Percentiles rank a stretch among this genome's conserved stretches.
These are phyloP conservation scores for Vigna hirtella DNA, from an alignment of 306 rosid genomes.

Conservation along the genomic window DNA sequence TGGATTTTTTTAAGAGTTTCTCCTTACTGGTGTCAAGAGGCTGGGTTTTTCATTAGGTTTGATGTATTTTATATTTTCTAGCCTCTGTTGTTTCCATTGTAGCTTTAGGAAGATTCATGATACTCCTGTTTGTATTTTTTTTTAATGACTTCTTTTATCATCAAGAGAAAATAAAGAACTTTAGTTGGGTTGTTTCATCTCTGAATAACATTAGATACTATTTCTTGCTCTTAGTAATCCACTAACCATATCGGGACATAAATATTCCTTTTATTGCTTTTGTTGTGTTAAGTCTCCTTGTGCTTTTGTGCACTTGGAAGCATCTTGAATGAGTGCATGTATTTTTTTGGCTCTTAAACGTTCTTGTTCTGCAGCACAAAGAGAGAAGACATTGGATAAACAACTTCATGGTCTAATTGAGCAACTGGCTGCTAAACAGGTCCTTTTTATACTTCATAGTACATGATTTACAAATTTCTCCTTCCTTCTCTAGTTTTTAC, in stretches of 20 bases:
- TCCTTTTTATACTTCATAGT: conserved; percentile 36
- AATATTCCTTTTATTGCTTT: background rate
- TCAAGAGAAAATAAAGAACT: background rate
- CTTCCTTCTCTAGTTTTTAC: background rate
- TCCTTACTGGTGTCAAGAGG: conserved; percentile 19
- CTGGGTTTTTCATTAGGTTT: background rate
- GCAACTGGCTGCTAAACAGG: conserved; percentile 90
- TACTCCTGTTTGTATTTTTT: background rate
- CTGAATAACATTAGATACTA: conserved; percentile 13
- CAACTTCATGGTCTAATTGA: conserved; percentile 89
- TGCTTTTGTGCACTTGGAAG: background rate
- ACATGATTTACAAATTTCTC: background rate
- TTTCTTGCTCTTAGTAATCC: conserved; percentile 30
- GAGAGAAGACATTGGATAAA: conserved; percentile 88
- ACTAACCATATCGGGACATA: background rate
- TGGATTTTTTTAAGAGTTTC: conserved; percentile 3
- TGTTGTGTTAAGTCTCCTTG: background rate
- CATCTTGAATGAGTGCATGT: conserved; percentile 22
- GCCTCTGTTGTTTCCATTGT: conserved; percentile 1
- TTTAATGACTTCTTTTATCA: conserved; percentile 3
- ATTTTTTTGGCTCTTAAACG: conserved; percentile 7
- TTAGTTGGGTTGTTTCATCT: background rate
- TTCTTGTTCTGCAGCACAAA: conserved; percentile 69
- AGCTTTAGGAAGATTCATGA: conserved; percentile 12
- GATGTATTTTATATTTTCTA: conserved; percentile 7